Base-by-base conservation (phyloP, 2,329 filamentous ascomycete genomes). In the Fusarium decemcellulare region DNA sequence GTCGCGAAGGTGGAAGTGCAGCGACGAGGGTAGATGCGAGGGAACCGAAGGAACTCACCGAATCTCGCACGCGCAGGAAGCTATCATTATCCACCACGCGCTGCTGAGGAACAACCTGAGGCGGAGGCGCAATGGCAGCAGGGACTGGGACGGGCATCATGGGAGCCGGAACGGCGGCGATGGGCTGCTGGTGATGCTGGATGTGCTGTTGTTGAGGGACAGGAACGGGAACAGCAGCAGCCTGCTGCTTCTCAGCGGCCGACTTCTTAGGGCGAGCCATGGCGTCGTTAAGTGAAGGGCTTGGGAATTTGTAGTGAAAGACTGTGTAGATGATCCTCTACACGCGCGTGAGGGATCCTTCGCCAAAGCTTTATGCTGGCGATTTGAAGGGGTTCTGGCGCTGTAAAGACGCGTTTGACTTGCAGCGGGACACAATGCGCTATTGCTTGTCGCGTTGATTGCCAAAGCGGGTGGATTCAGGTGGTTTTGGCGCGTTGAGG, bases 11-110 rank as follows among this genome's bases (percentile, higher is more conserved):
- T n/a, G 32, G 23, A 32, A 23, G 53, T 51, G 46, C 32, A 37
- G 18, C 6, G 6, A 15, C 59, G 56, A 61, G 56, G 36, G 40
- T 43, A 51, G 56, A 65, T 47, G 61, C 40, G 63, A 66, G 56
- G 64, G 61, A 68, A 46, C 47, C 10, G 36, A 34, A 46, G 12
- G 43, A 53, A 83, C 92, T 87, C 90, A 97, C 94, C 78, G 90
- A 91, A 79, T 97, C 93, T 76, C 93, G 89, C 51, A 94, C 93
- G 77, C 91, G 87, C 65, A 93, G 87, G 79, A 95, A 95, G 79
- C 93, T 91, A 62, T 93, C 91, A 61, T 92, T 86, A 66, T 93
- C 89, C 70, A 92, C 88, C 43, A 84, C 76, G 61, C 78, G 79
- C 65, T 78, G 75, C 53, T 75, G 72, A 54, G 71, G 61, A 32